Percentiles rank a stretch among this genome's conserved stretches.
Evolutionary conservation across 768 basidiomycete genomes (phyloP).

Genomic region (Serendipita vermifera): DNA sequence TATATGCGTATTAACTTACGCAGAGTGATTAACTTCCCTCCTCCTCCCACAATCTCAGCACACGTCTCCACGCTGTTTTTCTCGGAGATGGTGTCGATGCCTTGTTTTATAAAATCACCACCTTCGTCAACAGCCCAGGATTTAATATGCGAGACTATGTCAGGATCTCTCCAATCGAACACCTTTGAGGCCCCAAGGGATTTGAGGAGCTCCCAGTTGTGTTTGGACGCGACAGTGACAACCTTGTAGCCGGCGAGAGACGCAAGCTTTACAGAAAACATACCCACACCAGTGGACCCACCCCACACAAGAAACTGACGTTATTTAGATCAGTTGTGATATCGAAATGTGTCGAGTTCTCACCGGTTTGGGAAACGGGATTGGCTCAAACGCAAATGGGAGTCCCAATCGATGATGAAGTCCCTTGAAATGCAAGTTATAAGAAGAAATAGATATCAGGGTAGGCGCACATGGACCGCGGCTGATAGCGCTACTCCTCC

Average conservation of each 20-base stretch:
- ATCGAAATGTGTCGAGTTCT: too few relatives aligned
- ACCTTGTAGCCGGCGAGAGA: slow-evolving; percentile 23
- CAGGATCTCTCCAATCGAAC: slow-evolving; percentile 18
- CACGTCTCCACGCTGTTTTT: background rate
- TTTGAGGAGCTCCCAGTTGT: slow-evolving; percentile 26
- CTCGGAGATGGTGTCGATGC: background rate
- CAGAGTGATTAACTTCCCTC: background rate
- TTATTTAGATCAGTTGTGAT: background rate
- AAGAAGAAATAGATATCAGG: too few relatives aligned
- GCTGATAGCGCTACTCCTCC: background rate
- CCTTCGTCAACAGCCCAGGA: slow-evolving; percentile 11
- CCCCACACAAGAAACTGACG: slow-evolving; percentile 14
- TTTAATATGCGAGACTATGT: slow-evolving; percentile 15
- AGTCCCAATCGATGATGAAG: slow-evolving; percentile 14
- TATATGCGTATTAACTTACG: background rate
- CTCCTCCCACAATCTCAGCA: background rate
- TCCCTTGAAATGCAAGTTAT: background rate
- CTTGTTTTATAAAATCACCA: background rate
- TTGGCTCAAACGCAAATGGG: slow-evolving; percentile 11
- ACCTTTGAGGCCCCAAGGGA: slow-evolving; percentile 27
- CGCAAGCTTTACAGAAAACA: slow-evolving; percentile 23
- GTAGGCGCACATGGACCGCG: background rate
- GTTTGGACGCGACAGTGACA: slow-evolving; percentile 25
- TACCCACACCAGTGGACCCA: slow-evolving; percentile 25
- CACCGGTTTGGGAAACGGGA: background rate